Base-by-base conservation (phyloP, 2,329 filamentous ascomycete genomes). In the Ascochyta clinopodiicola region DNA sequence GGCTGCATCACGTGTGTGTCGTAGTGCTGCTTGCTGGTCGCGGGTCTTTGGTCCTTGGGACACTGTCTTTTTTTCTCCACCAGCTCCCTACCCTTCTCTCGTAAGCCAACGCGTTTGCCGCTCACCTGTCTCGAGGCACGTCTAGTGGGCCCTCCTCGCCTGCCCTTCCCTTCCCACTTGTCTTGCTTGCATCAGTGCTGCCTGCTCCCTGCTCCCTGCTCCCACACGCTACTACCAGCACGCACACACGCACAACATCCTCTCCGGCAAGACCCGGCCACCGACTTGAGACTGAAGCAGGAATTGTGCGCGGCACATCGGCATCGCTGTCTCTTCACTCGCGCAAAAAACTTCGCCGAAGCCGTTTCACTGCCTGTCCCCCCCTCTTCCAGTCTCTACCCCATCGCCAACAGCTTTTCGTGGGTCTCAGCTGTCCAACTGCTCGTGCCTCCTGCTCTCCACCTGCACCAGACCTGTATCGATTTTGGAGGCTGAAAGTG, bases 401-500 rank as follows among this genome's bases (percentile, higher is more conserved):
- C 54, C 61, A 56, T 57, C 47, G 36, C 31, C 52, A 51, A 48
- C 62, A 51, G 34, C 57, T 62, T 49, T 57, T 62, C 66, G 64
- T 64, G 65, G 60, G 67, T 62, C 61, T 64, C 44, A 56, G 36
- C 21, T 56, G 37, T 34, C 53, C 39, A 47, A 56, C 56, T 65
- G 68, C 70, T 56, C 70, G 67, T 71, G 61, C 67, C 67, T 70
- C 63, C 67, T 68, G 69, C 67, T 66, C 55, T 56, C 60, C 50
- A 56, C 62, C 70, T 72, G 70, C 70, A 70, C 68, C 71, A 72
- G 69, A 67, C 67, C 61, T 58, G 60, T 60, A 61, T 70, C 71
- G 69, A 65, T 62, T 71, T 50, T 50, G 46, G 71, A 74, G 70
- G 69, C 71, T 73, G 68, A 73, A 72, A 62, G 52, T 72, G 70